These are phyloP conservation scores for Moniliella sp. DNA, from an alignment of 1,284 basidiomycete genomes.

Conservation along the genomic window DNA sequence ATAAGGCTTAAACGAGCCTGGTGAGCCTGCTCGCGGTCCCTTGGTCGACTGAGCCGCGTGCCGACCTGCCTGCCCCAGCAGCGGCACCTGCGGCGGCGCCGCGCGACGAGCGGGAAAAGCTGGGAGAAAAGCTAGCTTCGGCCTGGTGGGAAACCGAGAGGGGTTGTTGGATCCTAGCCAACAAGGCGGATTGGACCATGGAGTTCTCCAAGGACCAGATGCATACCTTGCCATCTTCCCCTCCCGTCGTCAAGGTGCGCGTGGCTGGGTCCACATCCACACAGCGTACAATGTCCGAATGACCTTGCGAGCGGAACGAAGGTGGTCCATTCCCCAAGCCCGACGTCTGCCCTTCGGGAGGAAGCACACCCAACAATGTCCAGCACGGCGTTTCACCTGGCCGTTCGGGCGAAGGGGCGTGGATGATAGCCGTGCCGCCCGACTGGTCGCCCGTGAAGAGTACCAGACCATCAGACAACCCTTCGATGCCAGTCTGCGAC, in stretches of 20 bases:
- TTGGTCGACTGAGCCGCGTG: too few relatives aligned
- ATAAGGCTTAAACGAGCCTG: too few relatives aligned
- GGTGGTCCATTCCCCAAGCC: too few relatives aligned
- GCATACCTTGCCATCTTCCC: conserved; percentile 18
- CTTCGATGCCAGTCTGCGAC: conserved; percentile 1
- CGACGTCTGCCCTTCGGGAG: conserved; percentile 12
- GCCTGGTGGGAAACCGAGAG: too few relatives aligned
- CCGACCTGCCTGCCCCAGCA: too few relatives aligned
- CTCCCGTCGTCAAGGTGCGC: conserved; percentile 13
- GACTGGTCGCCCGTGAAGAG: conserved; percentile 8
- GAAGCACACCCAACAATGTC: conserved; percentile 7
- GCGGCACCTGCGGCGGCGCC: too few relatives aligned
- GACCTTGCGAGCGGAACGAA: conserved; percentile 8
- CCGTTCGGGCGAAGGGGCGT: not conserved
- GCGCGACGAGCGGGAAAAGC: too few relatives aligned
- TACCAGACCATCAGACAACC: conserved; percentile 1
- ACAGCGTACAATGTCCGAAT: conserved; percentile 17
- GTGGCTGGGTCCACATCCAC: conserved; percentile 8
- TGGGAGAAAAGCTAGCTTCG: too few relatives aligned
- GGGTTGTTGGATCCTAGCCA: too few relatives aligned
- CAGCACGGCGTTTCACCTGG: not conserved
- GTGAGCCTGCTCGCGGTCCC: too few relatives aligned
- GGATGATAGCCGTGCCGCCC: conserved; percentile 7
- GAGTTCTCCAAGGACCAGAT: conserved; percentile 4
- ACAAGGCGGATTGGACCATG: too few relatives aligned